These are phyloP conservation scores for Vigna hirtella DNA, from an alignment of 306 rosid species.

Conservation along the genomic window DNA sequence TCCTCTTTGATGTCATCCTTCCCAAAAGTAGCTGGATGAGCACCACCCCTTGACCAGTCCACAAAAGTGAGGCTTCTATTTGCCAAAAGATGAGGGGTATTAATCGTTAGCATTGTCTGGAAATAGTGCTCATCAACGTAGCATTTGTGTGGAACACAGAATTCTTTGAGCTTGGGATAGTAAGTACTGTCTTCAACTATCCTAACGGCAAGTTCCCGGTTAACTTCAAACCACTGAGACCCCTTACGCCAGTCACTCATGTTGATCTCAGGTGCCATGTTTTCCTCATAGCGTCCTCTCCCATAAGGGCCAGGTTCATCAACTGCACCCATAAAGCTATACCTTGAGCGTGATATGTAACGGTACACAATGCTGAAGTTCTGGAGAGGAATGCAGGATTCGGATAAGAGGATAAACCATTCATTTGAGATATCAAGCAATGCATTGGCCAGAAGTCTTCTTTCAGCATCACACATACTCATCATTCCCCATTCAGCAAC, in stretches of 20 bases:
- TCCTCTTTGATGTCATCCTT: constrained; percentile 78
- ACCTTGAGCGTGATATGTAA: constrained; percentile 75
- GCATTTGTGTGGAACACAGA: constrained; percentile 81
- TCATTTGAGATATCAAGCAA: constrained; percentile 93
- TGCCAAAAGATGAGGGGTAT: constrained; percentile 77
- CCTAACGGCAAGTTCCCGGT: constrained; percentile 70
- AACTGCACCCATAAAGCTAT: constrained; percentile 88
- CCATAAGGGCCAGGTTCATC: constrained; percentile 94
- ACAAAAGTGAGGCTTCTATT: constrained; percentile 90
- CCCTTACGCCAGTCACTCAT: constrained; percentile 93
- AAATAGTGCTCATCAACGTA: constrained; percentile 99
- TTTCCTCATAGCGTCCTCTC: constrained; percentile 82
- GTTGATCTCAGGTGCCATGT: constrained; percentile 90
- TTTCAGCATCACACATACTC: constrained; percentile 97
- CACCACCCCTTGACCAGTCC: constrained; percentile 99
- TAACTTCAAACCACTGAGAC: constrained; percentile 94
- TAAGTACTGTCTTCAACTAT: constrained; percentile 73
- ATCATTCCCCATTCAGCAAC: constrained; percentile 96
- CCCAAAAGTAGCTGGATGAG: constrained; percentile 98
- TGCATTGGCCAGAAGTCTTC: constrained; percentile 95
- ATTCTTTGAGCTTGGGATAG: constrained; percentile 75
- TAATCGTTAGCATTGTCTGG: constrained; percentile 86
- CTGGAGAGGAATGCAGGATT: constrained; percentile 92
- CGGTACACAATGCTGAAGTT: constrained; percentile 77
- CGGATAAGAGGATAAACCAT: constrained; percentile 94